Percentiles rank a stretch among this genome's conserved stretches.
phyloP scores from a whole-genome alignment of 176 grass and related monocot species.

The Melocanna baccifera region DNA sequence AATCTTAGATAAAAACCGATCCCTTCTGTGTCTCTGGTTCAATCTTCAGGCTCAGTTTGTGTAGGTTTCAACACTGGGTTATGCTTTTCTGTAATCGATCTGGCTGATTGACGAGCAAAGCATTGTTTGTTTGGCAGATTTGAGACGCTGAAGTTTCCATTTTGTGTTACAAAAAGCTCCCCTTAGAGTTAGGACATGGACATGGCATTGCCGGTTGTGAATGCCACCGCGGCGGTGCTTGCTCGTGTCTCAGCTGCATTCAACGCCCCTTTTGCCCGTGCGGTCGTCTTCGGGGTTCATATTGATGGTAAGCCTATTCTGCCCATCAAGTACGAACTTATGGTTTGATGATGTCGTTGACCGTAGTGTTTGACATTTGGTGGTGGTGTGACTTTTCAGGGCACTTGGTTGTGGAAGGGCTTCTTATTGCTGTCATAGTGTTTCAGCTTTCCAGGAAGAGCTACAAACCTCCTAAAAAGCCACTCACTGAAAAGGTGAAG shows the following conservation, averaged over 20 bases:
- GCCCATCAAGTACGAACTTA: not conserved
- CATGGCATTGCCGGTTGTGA: slow-evolving; percentile 64
- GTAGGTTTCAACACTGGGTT: not conserved
- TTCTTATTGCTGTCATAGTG: slow-evolving; percentile 82
- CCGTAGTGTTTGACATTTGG: slow-evolving; percentile 29
- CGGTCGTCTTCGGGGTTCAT: slow-evolving; percentile 83
- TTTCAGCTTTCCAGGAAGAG: slow-evolving; percentile 95
- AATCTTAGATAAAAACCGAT: not conserved
- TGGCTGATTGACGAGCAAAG: not conserved
- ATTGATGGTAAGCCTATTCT: slow-evolving; percentile 64
- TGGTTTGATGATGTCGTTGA: not conserved
- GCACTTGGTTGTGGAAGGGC: slow-evolving; percentile 86
- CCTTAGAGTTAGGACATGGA: slow-evolving; percentile 25
- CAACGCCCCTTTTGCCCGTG: slow-evolving; percentile 66
- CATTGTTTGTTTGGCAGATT: slow-evolving; percentile 39
- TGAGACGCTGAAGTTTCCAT: slow-evolving; percentile 1
- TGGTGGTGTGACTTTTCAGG: slow-evolving; percentile 43
- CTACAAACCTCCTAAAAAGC: slow-evolving; percentile 93
- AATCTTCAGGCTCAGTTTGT: not conserved
- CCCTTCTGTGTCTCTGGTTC: not conserved
- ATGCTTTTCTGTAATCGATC: slow-evolving; percentile 2
- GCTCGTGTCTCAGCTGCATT: slow-evolving; percentile 65
- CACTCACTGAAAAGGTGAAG: slow-evolving; percentile 76
- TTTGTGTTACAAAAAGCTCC: not conserved
- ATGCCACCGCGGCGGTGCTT: slow-evolving; percentile 53